phyloP scores from a whole-genome alignment of 768 basidiomycete species.

The Megacollybia marginata region DNA sequence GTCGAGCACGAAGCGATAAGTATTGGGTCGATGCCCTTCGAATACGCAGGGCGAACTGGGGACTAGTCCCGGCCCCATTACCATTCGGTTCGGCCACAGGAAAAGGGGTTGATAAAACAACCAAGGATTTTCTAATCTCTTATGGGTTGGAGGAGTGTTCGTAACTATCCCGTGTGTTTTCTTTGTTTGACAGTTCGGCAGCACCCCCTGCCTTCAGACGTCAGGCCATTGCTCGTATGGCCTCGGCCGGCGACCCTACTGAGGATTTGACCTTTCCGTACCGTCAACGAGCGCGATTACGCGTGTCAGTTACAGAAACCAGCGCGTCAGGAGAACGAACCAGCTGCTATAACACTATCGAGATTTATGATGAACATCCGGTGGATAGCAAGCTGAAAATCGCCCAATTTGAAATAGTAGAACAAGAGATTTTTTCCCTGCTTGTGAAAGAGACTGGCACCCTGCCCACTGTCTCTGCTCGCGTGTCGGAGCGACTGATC shows the following conservation, averaged over 20 bases:
- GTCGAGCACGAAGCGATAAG: constrained; percentile 52
- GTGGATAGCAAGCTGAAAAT: constrained; percentile 45
- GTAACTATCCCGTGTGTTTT: constrained; percentile 17
- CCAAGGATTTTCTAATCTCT: constrained; percentile 74
- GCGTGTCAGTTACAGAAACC: constrained; percentile 42
- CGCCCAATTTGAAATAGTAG: constrained; percentile 68
- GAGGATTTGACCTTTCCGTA: constrained; percentile 52
- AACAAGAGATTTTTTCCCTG: constrained; percentile 72
- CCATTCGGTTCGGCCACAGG: constrained; percentile 63
- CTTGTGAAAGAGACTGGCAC: constrained; percentile 72
- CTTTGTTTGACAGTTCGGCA: constrained; percentile 18
- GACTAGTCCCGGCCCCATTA: constrained; percentile 70
- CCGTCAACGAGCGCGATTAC: constrained; percentile 56
- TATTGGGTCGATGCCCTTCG: constrained; percentile 82
- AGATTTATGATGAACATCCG: constrained; percentile 22
- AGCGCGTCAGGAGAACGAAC: constrained; percentile 24
- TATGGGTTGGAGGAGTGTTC: constrained; percentile 79
- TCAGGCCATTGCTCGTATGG: constrained; percentile 63
- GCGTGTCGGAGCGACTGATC: constrained; percentile 73
- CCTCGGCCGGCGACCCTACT: constrained; percentile 35
- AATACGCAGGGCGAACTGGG: constrained; percentile 73
- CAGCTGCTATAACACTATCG: constrained; percentile 29
- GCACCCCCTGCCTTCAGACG: constrained; percentile 59
- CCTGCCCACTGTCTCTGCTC: constrained; percentile 68
- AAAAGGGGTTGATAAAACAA: constrained; percentile 73